A percentile compares a stretch with the other conserved stretches of the same genome.
Evolutionary conservation across 2,329 filamentous ascomycete genomes (phyloP).

Genomic region (Aspergillus costaricaensis): DNA sequence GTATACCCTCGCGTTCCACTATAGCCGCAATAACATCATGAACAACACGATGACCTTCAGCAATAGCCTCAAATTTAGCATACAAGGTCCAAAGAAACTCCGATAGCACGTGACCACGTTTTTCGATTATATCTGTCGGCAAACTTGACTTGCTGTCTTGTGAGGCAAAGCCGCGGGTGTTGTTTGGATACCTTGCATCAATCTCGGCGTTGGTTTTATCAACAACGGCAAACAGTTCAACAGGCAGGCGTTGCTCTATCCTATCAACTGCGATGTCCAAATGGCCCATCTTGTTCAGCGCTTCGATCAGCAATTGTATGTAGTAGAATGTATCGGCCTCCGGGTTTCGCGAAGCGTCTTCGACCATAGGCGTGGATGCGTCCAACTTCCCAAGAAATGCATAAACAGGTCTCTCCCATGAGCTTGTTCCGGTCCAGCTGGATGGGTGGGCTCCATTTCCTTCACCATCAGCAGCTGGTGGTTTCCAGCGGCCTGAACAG

Average conservation of each 20-base stretch:
- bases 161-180: slow-evolving; percentile 56
- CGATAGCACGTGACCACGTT: slow-evolving; percentile 81
- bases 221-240: slow-evolving; percentile 90
- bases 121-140: slow-evolving; percentile 69
- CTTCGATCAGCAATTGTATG: slow-evolving; percentile 81
- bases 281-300: slow-evolving; percentile 83
- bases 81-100: slow-evolving; percentile 91
- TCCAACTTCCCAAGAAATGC: slow-evolving; percentile 61
- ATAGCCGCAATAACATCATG: slow-evolving; percentile 90
- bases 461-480: slow-evolving; percentile 53
- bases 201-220: slow-evolving; percentile 95
- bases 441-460: slow-evolving; percentile 24
- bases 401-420: slow-evolving; percentile 58
- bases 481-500: slow-evolving; percentile 93
- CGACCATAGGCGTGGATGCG: slow-evolving; percentile 61
- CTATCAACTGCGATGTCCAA: slow-evolving; percentile 84
- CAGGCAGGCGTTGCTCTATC: slow-evolving; percentile 88
- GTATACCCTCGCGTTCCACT: slow-evolving; percentile 73
- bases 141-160: slow-evolving; percentile 58
- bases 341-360: slow-evolving; percentile 90
- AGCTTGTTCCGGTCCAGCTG: slow-evolving; percentile 36
- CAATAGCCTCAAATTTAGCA: slow-evolving; percentile 95
- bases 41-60: slow-evolving; percentile 89
- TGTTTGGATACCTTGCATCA: slow-evolving; percentile 86
- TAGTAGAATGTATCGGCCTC: slow-evolving; percentile 96